Conservation (phyloP, 2,329 filamentous ascomycete species). For the Dactylellina leptospora region DNA sequence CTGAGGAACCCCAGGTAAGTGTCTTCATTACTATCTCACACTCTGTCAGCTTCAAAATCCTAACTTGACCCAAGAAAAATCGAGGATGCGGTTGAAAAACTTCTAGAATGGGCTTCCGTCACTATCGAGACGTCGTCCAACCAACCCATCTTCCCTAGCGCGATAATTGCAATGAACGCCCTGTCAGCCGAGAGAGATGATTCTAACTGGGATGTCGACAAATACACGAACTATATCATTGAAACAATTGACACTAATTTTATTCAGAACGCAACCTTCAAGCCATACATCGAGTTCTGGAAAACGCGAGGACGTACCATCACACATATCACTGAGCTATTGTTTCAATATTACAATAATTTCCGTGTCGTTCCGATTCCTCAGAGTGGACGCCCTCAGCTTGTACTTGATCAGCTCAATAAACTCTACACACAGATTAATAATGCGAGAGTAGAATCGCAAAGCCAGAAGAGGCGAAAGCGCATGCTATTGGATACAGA, state of each 20-base stretch:
- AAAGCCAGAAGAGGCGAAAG: slow-evolving; percentile 61
- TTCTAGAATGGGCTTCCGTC: slow-evolving; percentile 66
- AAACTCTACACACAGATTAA: slow-evolving; percentile 63
- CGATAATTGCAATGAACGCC: slow-evolving; percentile 66
- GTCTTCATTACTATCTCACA: slow-evolving; percentile 9
- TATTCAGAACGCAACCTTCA: slow-evolving; percentile 60
- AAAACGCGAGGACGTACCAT: slow-evolving; percentile 61
- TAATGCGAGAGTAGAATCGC: slow-evolving; percentile 61
- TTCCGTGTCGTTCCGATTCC: slow-evolving; percentile 65
- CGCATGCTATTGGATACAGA: slow-evolving; percentile 64
- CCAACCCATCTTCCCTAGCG: slow-evolving; percentile 67
- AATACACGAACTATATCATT: slow-evolving; percentile 60
- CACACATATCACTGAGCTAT: slow-evolving; percentile 63
- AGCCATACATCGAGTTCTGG: slow-evolving; percentile 63
- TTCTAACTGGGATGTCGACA: slow-evolving; percentile 62
- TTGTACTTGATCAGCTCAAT: slow-evolving; percentile 65
- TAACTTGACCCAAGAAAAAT: too few relatives aligned
- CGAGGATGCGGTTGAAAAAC: slow-evolving; percentile 61
- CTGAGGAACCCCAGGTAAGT: slow-evolving; percentile 60
- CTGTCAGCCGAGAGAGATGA: slow-evolving; percentile 60
- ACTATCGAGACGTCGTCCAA: slow-evolving; percentile 67
- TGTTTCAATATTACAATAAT: slow-evolving; percentile 65
- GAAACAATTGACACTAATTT: slow-evolving; percentile 59
- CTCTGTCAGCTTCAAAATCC: too few relatives aligned
- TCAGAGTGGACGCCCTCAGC: slow-evolving; percentile 60